These are phyloP conservation scores for Trametes cinnabarina DNA, from an alignment of 768 basidiomycete species.

Conservation along the genomic window DNA sequence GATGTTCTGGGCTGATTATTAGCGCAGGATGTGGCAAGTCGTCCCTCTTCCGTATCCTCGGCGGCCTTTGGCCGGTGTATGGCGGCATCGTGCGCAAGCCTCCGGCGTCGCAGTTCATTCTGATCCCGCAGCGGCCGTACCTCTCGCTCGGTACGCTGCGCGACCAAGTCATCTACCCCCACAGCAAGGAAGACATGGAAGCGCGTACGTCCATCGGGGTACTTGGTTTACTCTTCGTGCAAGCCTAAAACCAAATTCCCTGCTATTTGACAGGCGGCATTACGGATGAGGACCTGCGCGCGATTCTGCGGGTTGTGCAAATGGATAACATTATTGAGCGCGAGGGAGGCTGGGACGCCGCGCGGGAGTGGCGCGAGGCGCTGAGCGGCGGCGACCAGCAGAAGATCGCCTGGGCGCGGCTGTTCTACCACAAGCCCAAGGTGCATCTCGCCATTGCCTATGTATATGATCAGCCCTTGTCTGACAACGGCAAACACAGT, in stretches of 20 bases:
- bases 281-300: slow-evolving; percentile 71
- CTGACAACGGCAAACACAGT: slow-evolving; percentile 44
- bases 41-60: slow-evolving; percentile 91
- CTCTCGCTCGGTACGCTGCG: slow-evolving; percentile 90
- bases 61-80: slow-evolving; percentile 92
- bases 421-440: slow-evolving; percentile 95
- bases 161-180: slow-evolving; percentile 96
- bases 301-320: slow-evolving; percentile 73
- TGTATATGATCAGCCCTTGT: not conserved
- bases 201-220: slow-evolving; percentile 55
- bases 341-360: slow-evolving; percentile 93
- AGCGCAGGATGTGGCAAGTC: slow-evolving; percentile 80
- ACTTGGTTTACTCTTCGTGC: too few relatives aligned
- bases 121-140: slow-evolving; percentile 96
- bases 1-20: not conserved
- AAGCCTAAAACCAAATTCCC: too few relatives aligned
- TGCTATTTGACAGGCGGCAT: slow-evolving; percentile 71
- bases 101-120: slow-evolving; percentile 80
- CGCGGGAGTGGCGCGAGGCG: slow-evolving; percentile 91
- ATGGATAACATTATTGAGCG: slow-evolving; percentile 86
- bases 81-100: slow-evolving; percentile 89
- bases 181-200: slow-evolving; percentile 78
- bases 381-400: slow-evolving; percentile 96
- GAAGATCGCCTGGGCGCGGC: slow-evolving; percentile 92
- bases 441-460: slow-evolving; percentile 37